These are phyloP conservation scores for Scutellaria minor DNA, from an alignment of 257 asterid genomes.

Conservation along the genomic window DNA sequence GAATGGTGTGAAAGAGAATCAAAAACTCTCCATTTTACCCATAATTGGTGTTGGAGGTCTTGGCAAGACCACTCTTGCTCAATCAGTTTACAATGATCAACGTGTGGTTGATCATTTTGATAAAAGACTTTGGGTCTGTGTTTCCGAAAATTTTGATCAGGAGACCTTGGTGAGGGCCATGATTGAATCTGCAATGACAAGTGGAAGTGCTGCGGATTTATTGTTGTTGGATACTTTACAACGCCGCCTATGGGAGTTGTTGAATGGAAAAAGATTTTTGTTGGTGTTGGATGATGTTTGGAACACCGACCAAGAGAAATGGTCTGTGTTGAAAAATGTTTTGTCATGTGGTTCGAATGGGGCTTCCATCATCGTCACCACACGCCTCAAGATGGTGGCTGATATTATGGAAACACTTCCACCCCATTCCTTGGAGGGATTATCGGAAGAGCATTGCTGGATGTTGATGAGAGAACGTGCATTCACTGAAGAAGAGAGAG, in stretches of 20 bases:
- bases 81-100: conserved; percentile 28
- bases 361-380: conserved; percentile 37
- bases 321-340: conserved; percentile 29
- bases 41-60: conserved; percentile 37
- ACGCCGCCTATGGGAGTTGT: conserved; percentile 25
- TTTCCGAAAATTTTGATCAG: conserved; percentile 39
- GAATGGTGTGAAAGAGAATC: too few relatives aligned
- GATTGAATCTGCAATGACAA: conserved; percentile 26
- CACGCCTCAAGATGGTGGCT: conserved; percentile 23
- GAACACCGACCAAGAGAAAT: conserved; percentile 37
- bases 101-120: conserved; percentile 32
- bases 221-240: conserved; percentile 30
- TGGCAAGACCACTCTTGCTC: conserved; percentile 41
- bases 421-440: not conserved
- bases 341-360: conserved; percentile 39
- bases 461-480: conserved; percentile 30
- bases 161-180: too few relatives aligned
- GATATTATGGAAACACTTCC: conserved; percentile 34
- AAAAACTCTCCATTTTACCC: too few relatives aligned
- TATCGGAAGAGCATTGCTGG: conserved; percentile 33
- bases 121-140: conserved; percentile 41
- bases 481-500: not conserved
- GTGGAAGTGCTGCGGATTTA: not conserved
- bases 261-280: conserved; percentile 36
- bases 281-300: conserved; percentile 36